Percentiles rank a stretch among this genome's conserved stretches.
Conservation (phyloP, 2,329 filamentous ascomycete genomes). For the Trichoderma asperellum region DNA sequence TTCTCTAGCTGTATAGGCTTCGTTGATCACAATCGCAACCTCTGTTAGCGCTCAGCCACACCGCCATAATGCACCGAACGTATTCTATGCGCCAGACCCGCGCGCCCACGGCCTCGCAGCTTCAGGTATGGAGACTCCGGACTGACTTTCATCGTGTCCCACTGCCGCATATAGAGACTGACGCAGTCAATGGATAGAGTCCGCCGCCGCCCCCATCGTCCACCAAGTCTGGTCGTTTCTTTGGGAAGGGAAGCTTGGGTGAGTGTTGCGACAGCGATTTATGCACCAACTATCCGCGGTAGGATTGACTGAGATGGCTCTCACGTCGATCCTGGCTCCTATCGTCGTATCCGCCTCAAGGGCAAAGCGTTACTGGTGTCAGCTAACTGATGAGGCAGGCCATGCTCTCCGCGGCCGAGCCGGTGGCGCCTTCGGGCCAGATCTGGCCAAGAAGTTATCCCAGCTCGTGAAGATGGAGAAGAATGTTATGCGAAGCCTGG, state of each 20-base stretch:
- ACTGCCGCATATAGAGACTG: background rate
- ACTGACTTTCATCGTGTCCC: background rate
- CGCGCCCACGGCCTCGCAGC: constrained; percentile 87
- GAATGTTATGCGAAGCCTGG: constrained; percentile 99
- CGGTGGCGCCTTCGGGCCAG: constrained; percentile 77
- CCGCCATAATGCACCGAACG: constrained; percentile 84
- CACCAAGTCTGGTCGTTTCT: constrained; percentile 89
- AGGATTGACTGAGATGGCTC: background rate
- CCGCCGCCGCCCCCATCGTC: constrained; percentile 89
- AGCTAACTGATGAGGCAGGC: constrained; percentile 43
- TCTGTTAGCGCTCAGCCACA: constrained; percentile 32
- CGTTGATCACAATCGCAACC: constrained; percentile 27
- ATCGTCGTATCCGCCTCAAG: too few relatives aligned
- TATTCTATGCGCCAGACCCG: constrained; percentile 98
- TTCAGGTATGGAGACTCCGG: constrained; percentile 52
- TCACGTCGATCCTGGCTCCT: background rate
- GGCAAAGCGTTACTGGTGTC: background rate
- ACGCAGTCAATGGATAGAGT: constrained; percentile 61
- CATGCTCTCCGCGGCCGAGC: constrained; percentile 74
- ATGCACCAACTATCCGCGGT: background rate
- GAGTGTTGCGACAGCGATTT: constrained; percentile 47
- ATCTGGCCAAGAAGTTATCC: constrained; percentile 95
- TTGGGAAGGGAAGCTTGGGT: constrained; percentile 86
- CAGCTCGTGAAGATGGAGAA: constrained; percentile 99
- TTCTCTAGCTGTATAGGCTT: background rate